These are phyloP conservation scores for Globisporangium mamillatum DNA, from an alignment of 352 stramenopile species.

Conservation along the genomic window DNA sequence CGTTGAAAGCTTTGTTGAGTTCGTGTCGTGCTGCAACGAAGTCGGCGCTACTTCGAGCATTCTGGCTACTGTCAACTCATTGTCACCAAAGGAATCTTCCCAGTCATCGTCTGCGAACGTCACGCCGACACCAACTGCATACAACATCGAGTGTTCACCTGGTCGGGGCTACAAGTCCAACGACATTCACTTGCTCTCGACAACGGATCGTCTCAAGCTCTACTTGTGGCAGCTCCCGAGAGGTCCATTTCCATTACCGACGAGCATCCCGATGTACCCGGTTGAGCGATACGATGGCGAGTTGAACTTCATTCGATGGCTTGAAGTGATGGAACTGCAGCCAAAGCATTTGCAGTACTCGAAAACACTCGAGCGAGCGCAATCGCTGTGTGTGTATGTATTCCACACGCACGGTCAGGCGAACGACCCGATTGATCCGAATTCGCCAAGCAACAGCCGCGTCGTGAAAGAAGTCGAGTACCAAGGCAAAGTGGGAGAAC, in stretches of 20 bases:
- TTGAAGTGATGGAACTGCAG: slow-evolving; percentile 81
- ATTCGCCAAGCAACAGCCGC: slow-evolving; percentile 31
- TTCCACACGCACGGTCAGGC: slow-evolving; percentile 81
- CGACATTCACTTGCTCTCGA: slow-evolving; percentile 66
- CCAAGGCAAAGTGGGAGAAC: slow-evolving; percentile 76
- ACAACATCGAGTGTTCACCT: slow-evolving; percentile 84
- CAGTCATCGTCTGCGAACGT: slow-evolving; percentile 31
- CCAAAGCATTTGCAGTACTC: slow-evolving; percentile 69
- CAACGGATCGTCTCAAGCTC: slow-evolving; percentile 63
- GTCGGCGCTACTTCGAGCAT: slow-evolving; percentile 19
- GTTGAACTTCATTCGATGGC: slow-evolving; percentile 63
- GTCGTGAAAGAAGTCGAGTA: slow-evolving; percentile 80
- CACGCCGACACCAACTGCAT: slow-evolving; percentile 55
- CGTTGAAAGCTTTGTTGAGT: slow-evolving; percentile 71
- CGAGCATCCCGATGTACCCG: slow-evolving; percentile 61
- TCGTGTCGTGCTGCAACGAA: slow-evolving; percentile 57
- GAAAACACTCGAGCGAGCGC: slow-evolving; percentile 79
- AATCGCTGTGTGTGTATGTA: slow-evolving; percentile 79
- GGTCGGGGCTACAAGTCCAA: slow-evolving; percentile 83
- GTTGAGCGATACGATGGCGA: slow-evolving; percentile 64
- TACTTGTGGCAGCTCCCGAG: slow-evolving; percentile 85
- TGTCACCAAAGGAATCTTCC: slow-evolving; percentile 29
- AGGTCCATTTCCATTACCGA: slow-evolving; percentile 63
- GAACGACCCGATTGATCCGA: slow-evolving; percentile 42
- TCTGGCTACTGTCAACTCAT: slow-evolving; percentile 11